Evolutionary conservation across 768 basidiomycete species (phyloP).

Genomic region (Lentinus tigrinus): DNA sequence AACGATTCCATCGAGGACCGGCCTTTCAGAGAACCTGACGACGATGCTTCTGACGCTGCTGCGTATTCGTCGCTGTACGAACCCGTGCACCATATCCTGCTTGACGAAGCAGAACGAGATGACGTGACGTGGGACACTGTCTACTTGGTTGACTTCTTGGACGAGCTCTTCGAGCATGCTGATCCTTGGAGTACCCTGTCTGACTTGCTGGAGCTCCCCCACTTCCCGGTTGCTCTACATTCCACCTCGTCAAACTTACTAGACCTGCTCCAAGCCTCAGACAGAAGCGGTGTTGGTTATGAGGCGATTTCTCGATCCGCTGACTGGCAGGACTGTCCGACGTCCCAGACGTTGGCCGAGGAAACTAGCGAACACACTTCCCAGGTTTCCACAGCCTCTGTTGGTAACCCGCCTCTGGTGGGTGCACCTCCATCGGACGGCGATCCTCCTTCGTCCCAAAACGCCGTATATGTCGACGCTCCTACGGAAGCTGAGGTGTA

Average conservation of each 20-base stretch:
- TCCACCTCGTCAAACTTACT: neutral
- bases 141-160: constrained; percentile 16
- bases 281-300: constrained; percentile 7
- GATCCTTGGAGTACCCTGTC: constrained; percentile 22
- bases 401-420: neutral
- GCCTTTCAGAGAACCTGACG: neutral
- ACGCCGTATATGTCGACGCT: too few species aligned
- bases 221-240: neutral
- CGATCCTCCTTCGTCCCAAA: too few species aligned
- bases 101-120: too few species aligned
- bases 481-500: too few species aligned
- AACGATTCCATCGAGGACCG: neutral
- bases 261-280: neutral
- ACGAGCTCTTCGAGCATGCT: constrained; percentile 21
- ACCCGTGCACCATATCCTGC: neutral
- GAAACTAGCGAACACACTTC: neutral
- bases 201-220: constrained; percentile 6
- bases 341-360: neutral
- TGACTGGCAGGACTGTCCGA: neutral
- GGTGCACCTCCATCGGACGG: too few species aligned
- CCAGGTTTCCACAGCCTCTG: neutral
- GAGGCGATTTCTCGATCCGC: neutral
- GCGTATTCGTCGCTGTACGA: neutral
- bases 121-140: neutral
- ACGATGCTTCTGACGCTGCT: neutral